Percentiles rank a stretch among this genome's conserved stretches.
Conservation (phyloP, 2,329 filamentous ascomycete genomes). For the Madurella mycetomatis region DNA sequence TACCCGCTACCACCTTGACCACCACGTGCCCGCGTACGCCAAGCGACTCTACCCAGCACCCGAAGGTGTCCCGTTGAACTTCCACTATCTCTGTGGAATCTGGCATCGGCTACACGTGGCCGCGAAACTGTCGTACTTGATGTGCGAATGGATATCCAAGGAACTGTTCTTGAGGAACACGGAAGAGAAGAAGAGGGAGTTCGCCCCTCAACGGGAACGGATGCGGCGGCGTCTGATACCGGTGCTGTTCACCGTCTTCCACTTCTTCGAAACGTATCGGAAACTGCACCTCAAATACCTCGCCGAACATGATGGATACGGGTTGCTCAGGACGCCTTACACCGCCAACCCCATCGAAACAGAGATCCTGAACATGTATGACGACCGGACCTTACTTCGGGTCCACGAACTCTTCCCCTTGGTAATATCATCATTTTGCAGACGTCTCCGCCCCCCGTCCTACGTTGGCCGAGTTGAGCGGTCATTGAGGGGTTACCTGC, state of each 20-base stretch:
- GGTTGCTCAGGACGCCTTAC: conserved; percentile 49
- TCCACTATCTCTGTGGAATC: conserved; percentile 59
- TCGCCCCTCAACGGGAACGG: conserved; percentile 56
- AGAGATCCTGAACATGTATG: conserved; percentile 60
- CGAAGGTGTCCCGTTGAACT: conserved; percentile 45
- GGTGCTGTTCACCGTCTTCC: conserved; percentile 60
- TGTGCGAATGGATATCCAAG: conserved; percentile 61
- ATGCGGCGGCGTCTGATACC: conserved; percentile 63
- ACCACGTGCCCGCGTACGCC: conserved; percentile 58
- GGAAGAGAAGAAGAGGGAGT: conserved; percentile 50
- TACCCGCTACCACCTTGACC: conserved; percentile 55
- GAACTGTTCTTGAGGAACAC: conserved; percentile 60
- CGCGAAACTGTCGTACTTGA: conserved; percentile 56
- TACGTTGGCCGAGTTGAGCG: conserved; percentile 61
- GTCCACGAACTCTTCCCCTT: conserved; percentile 63
- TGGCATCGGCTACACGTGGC: conserved; percentile 64
- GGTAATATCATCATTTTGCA: conserved; percentile 60
- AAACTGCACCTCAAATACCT: conserved; percentile 55
- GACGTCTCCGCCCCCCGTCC: conserved; percentile 58
- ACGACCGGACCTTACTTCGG: conserved; percentile 56
- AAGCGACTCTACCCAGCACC: conserved; percentile 54
- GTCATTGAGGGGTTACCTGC: conserved; percentile 58
- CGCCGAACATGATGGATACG: conserved; percentile 46
- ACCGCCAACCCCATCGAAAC: conserved; percentile 60
- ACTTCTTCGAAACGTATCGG: conserved; percentile 64